These are phyloP conservation scores for Ramaria sp. DNA, from an alignment of 768 basidiomycete genomes.

Conservation along the genomic window DNA sequence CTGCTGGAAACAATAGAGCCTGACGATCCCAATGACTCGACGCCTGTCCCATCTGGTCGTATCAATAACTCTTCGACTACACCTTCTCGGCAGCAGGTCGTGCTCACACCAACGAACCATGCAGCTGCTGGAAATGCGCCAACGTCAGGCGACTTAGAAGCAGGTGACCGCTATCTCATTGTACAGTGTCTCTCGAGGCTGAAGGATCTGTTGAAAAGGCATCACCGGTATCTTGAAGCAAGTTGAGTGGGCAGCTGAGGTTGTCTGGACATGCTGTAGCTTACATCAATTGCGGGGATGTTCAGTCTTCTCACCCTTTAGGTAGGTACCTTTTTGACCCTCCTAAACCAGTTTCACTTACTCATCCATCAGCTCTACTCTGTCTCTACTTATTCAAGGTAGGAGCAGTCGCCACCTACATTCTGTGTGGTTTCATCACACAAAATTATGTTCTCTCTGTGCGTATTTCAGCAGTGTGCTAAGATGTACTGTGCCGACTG, in stretches of 20 bases:
- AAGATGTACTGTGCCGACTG: slow-evolving; percentile 1
- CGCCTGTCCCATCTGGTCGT: slow-evolving; percentile 22
- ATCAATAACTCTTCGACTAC: slow-evolving; percentile 21
- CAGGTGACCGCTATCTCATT: slow-evolving; percentile 36
- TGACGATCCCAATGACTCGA: slow-evolving; percentile 45
- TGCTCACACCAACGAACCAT: slow-evolving; percentile 44
- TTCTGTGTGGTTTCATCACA: slow-evolving; percentile 87
- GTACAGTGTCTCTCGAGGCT: not conserved
- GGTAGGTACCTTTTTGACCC: not conserved
- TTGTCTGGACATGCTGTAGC: not conserved
- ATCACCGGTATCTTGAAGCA: slow-evolving; percentile 70
- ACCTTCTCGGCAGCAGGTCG: slow-evolving; percentile 32
- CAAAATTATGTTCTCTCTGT: slow-evolving; percentile 90
- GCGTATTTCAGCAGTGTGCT: slow-evolving; percentile 20
- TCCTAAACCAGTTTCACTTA: slow-evolving; percentile 14
- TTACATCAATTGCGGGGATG: not conserved
- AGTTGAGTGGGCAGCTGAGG: slow-evolving; percentile 26
- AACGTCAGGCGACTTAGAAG: slow-evolving; percentile 58
- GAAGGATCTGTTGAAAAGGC: slow-evolving; percentile 28
- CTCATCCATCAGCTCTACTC: slow-evolving; percentile 57
- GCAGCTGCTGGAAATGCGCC: slow-evolving; percentile 36
- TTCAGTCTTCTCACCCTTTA: slow-evolving; percentile 56
- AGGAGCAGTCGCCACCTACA: slow-evolving; percentile 82
- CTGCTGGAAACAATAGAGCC: slow-evolving; percentile 72
- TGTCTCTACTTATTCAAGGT: slow-evolving; percentile 84